A percentile compares a stretch with the other conserved stretches of the same genome.
Conservation (phyloP, 2,329 filamentous ascomycete species). For the Xylaria hypoxylon region DNA sequence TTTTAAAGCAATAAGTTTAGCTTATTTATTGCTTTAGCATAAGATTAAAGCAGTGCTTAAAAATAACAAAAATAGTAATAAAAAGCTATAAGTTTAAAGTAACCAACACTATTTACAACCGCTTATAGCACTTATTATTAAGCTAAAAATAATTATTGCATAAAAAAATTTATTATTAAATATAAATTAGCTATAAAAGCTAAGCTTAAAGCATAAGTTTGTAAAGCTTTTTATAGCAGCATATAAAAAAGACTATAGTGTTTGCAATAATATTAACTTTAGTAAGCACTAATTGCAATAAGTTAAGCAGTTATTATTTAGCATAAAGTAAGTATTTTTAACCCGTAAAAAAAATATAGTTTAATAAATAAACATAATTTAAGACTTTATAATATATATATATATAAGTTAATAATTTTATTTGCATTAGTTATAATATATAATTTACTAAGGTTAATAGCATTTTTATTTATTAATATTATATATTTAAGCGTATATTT, state of each 20-base stretch:
- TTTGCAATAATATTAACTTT: conserved; percentile 15
- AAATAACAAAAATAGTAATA: conserved; percentile 5
- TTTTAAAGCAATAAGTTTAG: background rate
- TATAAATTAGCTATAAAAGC: conserved; percentile 9
- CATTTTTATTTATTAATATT: conserved; percentile 12
- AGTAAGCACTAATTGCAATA: background rate
- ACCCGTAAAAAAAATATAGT: background rate
- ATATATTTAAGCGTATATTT: conserved; percentile 8
- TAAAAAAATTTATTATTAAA: conserved; percentile 9
- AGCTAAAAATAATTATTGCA: background rate
- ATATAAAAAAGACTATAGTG: conserved; percentile 9
- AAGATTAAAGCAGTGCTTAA: background rate
- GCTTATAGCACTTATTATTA: conserved; percentile 9
- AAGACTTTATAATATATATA: background rate
- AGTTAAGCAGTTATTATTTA: conserved; percentile 8
- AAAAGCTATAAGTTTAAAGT: background rate
- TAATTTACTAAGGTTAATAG: background rate
- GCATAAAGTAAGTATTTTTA: background rate
- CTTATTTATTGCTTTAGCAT: background rate
- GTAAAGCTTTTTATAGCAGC: conserved; percentile 4
- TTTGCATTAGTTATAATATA: conserved; percentile 12
- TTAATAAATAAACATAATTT: background rate
- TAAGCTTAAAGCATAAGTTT: conserved; percentile 13
- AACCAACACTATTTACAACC: background rate
- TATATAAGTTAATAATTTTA: conserved; percentile 10